Conservation (phyloP, 2,329 filamentous ascomycete species). For the Botrytis byssoidea region DNA sequence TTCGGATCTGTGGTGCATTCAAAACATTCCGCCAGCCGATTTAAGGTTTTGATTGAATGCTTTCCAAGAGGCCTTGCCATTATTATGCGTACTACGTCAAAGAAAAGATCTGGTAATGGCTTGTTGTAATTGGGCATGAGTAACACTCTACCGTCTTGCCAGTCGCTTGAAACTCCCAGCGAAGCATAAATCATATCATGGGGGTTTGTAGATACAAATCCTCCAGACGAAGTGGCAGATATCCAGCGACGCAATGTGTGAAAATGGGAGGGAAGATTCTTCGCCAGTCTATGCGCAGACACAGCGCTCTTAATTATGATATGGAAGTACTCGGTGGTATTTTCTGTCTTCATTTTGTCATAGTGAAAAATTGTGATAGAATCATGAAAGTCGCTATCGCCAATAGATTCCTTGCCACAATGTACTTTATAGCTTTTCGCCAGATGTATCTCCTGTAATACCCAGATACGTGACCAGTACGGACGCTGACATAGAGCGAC, state of each 20-base stretch:
- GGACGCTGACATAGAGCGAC: background rate
- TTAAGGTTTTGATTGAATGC: fast-evolving
- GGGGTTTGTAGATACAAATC: too few species aligned
- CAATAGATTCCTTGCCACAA: background rate
- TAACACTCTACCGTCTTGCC: background rate
- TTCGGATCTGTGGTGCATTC: background rate
- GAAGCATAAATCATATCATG: background rate
- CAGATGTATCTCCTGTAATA: background rate
- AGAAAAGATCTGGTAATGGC: background rate
- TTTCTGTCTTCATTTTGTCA: too few species aligned
- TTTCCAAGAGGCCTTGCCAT: too few species aligned
- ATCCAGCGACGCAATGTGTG: background rate
- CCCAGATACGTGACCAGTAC: background rate
- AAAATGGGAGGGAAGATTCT: fast-evolving
- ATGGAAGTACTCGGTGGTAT: too few species aligned
- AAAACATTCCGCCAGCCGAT: background rate
- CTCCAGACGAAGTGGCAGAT: background rate
- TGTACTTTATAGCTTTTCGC: background rate
- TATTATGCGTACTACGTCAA: background rate
- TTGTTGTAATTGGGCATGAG: background rate
- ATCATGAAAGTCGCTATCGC: too few species aligned
- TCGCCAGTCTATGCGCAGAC: background rate
- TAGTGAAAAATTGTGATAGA: too few species aligned
- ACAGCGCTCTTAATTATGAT: background rate
- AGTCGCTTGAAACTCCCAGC: background rate